Evolutionary conservation across 345 rosid species (phyloP).

Genomic region (Cardamine resedifolia): DNA sequence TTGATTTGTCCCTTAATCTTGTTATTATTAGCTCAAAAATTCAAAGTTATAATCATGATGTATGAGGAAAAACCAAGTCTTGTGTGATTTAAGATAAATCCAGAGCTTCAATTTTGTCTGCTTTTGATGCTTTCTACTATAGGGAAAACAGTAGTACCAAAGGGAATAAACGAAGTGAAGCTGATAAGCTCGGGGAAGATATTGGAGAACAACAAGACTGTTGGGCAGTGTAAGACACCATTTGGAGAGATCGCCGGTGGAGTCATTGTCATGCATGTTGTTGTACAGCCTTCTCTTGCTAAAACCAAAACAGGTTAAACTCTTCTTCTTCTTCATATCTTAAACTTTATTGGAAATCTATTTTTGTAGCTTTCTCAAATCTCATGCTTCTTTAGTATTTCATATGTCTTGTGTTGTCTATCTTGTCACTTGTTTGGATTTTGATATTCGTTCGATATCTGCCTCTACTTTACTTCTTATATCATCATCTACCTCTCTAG

Average conservation of each 20-base stretch:
- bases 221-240: constrained; percentile 82
- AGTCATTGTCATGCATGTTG: constrained; percentile 76
- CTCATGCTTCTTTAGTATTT: neutral
- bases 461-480: neutral
- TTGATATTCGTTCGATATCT: neutral
- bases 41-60: neutral
- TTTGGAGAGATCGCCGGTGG: constrained; percentile 66
- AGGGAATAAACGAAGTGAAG: constrained; percentile 78
- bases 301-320: constrained; percentile 64
- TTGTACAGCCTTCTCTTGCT: constrained; percentile 76
- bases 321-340: neutral
- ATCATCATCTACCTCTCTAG: neutral
- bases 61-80: neutral
- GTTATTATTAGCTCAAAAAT: too few species aligned
- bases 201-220: constrained; percentile 78
- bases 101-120: neutral
- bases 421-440: constrained; percentile 1
- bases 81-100: neutral
- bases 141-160: constrained; percentile 80
- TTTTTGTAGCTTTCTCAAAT: neutral
- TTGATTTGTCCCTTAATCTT: neutral
- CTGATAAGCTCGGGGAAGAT: constrained; percentile 85
- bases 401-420: neutral
- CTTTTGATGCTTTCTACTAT: neutral
- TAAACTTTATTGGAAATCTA: neutral